Conservation (phyloP, 257 asterid species). For the Orobanche coerulescens region DNA sequence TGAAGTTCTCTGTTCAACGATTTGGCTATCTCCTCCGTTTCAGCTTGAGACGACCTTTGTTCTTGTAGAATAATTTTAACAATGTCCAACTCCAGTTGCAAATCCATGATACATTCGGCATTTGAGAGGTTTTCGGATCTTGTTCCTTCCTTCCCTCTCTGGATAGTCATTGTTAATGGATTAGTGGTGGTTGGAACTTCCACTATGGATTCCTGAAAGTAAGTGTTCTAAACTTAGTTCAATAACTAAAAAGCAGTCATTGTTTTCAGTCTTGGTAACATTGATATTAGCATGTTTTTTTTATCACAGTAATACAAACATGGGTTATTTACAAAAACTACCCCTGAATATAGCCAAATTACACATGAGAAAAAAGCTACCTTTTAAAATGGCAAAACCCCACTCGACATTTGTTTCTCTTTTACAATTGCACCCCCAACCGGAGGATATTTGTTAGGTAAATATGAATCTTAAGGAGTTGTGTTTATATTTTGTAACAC, state of each 20-base stretch:
- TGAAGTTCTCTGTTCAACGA: constrained; percentile 48
- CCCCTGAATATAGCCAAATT: too few species aligned
- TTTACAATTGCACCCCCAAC: too few species aligned
- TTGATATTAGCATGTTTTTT: background rate
- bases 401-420: too few species aligned
- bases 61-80: constrained; percentile 69
- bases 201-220: constrained; percentile 62
- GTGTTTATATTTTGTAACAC: too few species aligned
- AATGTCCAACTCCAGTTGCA: constrained; percentile 89
- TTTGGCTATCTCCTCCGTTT: constrained; percentile 44
- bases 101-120: constrained; percentile 51
- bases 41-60: constrained; percentile 51
- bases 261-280: background rate
- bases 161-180: constrained; percentile 25
- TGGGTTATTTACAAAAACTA: too few species aligned
- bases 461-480: too few species aligned
- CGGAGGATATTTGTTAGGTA: too few species aligned
- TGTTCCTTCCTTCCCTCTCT: constrained; percentile 31
- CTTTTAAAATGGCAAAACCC: too few species aligned
- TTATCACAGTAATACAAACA: background rate
- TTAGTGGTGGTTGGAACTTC: constrained; percentile 41
- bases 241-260: constrained; percentile 13
- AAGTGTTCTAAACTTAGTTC: constrained; percentile 20
- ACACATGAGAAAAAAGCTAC: too few species aligned
- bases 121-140: constrained; percentile 23